These are phyloP conservation scores for Beauveria sp. DNA, from an alignment of 2,329 filamentous ascomycete species.

Conservation along the genomic window DNA sequence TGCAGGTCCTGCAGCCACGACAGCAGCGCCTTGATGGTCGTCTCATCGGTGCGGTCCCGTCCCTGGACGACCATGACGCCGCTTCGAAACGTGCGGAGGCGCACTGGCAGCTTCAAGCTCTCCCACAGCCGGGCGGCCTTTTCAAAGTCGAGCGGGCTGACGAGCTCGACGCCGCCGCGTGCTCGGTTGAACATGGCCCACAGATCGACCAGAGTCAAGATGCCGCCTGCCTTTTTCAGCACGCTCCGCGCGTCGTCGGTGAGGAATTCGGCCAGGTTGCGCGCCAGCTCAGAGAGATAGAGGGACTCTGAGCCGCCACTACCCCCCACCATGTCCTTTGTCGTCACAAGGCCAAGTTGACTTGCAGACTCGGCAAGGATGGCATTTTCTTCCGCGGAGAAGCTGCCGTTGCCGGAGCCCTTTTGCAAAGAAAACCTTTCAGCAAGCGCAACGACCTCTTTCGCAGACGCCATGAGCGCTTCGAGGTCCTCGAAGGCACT, in stretches of 20 bases:
- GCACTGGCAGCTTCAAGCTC: slow-evolving; percentile 74
- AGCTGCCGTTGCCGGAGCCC: slow-evolving; percentile 50
- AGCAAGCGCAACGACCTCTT: slow-evolving; percentile 88
- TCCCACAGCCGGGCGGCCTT: slow-evolving; percentile 87
- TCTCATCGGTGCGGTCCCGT: slow-evolving; percentile 81
- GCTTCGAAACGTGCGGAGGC: slow-evolving; percentile 81
- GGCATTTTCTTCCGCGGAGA: slow-evolving; percentile 61
- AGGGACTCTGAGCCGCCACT: slow-evolving; percentile 68
- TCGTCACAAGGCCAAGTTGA: slow-evolving; percentile 83
- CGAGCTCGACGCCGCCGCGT: slow-evolving; percentile 85
- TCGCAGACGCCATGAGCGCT: slow-evolving; percentile 93
- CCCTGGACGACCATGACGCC: slow-evolving; percentile 92
- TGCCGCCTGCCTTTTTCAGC: slow-evolving; percentile 72
- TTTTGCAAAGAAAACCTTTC: slow-evolving; percentile 73
- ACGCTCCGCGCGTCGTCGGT: slow-evolving; percentile 78
- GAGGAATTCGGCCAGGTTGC: slow-evolving; percentile 81
- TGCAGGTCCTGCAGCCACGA: slow-evolving; percentile 72
- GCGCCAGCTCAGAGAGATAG: slow-evolving; percentile 80
- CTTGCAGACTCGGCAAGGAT: slow-evolving; percentile 70
- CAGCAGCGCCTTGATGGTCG: slow-evolving; percentile 69
- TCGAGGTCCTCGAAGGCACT: slow-evolving; percentile 94
- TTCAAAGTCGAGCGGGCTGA: slow-evolving; percentile 86
- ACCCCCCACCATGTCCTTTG: slow-evolving; percentile 85
- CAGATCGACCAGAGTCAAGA: slow-evolving; percentile 81
- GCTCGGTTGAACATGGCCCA: slow-evolving; percentile 95